These are phyloP conservation scores for Cantharellus anzutake DNA, from an alignment of 768 basidiomycete genomes.

Conservation along the genomic window DNA sequence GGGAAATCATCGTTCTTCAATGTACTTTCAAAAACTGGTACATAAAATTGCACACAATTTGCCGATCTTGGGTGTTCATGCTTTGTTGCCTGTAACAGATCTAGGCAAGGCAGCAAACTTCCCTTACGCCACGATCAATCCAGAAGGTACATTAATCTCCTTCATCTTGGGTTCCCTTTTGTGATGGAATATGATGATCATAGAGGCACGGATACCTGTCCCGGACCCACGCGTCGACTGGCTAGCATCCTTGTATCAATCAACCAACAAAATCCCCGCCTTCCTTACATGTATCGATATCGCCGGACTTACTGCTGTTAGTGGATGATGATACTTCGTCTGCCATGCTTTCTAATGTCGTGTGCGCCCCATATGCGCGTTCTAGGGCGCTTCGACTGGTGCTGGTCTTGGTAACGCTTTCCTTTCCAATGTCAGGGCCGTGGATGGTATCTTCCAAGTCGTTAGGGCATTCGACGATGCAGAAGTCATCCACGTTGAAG, in stretches of 20 bases:
- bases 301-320: slow-evolving; percentile 83
- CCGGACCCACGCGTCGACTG: slow-evolving; percentile 90
- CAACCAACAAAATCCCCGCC: slow-evolving; percentile 70
- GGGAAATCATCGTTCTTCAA: slow-evolving; percentile 99
- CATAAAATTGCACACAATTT: slow-evolving; percentile 11
- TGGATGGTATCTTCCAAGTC: slow-evolving; percentile 98
- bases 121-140: slow-evolving; percentile 87
- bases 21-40: slow-evolving; percentile 77
- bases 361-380: not conserved
- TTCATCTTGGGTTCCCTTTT: slow-evolving; percentile 6
- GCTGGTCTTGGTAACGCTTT: slow-evolving; percentile 97
- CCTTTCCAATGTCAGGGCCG: slow-evolving; percentile 91
- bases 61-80: slow-evolving; percentile 11
- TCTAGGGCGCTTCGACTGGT: slow-evolving; percentile 85
- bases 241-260: slow-evolving; percentile 84
- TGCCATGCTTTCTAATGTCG: too few relatives aligned
- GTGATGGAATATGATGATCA: not conserved
- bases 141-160: slow-evolving; percentile 29
- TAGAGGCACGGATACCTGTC: slow-evolving; percentile 74
- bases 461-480: slow-evolving; percentile 96
- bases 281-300: slow-evolving; percentile 98
- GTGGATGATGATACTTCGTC: slow-evolving; percentile 12
- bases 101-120: slow-evolving; percentile 94
- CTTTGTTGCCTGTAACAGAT: slow-evolving; percentile 24
- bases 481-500: slow-evolving; percentile 99